Evolutionary conservation across 2,329 filamentous ascomycete genomes (phyloP).

Genomic region (Alternaria sp.): DNA sequence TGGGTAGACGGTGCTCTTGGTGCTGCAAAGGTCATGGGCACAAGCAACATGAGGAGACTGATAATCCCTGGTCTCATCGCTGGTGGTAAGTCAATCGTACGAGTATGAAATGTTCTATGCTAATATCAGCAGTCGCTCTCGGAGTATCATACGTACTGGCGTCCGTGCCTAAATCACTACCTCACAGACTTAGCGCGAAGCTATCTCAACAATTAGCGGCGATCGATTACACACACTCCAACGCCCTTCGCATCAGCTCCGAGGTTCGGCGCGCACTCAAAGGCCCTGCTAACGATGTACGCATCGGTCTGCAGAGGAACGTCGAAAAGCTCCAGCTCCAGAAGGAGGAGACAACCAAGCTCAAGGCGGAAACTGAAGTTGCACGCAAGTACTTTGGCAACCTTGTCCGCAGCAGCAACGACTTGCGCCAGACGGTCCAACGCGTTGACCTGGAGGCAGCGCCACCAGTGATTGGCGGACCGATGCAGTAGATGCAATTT

Average conservation of each 20-base stretch:
- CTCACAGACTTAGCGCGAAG: conserved; percentile 84
- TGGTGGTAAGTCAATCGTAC: conserved; percentile 69
- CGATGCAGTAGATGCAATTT: conserved; percentile 27
- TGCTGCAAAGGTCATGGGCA: conserved; percentile 80
- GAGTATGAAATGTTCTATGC: conserved; percentile 1
- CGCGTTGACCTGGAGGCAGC: conserved; percentile 63
- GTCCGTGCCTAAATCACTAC: conserved; percentile 88
- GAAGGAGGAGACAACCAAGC: conserved; percentile 83
- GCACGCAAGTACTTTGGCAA: conserved; percentile 92
- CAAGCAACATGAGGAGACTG: conserved; percentile 80
- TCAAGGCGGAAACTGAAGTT: conserved; percentile 82
- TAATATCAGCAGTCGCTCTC: conserved; percentile 67
- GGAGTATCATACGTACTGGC: conserved; percentile 82
- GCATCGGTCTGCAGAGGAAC: conserved; percentile 81
- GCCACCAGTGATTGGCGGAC: conserved; percentile 53
- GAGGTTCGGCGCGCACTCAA: conserved; percentile 90
- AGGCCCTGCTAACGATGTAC: conserved; percentile 85
- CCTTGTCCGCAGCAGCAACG: conserved; percentile 71
- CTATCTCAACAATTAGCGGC: conserved; percentile 80
- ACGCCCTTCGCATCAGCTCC: conserved; percentile 82
- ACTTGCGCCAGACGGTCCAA: conserved; percentile 60
- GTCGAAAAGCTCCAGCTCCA: conserved; percentile 83
- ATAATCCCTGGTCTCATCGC: conserved; percentile 82
- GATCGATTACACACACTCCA: conserved; percentile 92
- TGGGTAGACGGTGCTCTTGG: conserved; percentile 91